phyloP scores from a whole-genome alignment of 179 eudicot genomes.

The Spergularia azorica region DNA sequence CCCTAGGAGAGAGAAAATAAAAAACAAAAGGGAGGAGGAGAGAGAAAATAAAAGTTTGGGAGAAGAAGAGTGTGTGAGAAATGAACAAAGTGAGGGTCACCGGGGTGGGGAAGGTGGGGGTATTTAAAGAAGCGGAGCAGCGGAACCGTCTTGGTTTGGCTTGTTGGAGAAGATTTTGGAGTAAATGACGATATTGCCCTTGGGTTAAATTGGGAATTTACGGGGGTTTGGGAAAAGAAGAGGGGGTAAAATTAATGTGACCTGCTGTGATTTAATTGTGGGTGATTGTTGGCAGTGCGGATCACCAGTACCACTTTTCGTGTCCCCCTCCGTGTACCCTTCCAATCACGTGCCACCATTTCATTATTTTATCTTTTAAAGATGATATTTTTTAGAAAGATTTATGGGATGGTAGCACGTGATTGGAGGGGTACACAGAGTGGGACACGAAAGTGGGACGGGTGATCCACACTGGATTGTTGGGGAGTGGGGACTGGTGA shows the following conservation, averaged over 20 bases:
- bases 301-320: too few relatives aligned
- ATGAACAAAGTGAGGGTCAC: not conserved
- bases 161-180: not conserved
- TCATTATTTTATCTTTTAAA: too few relatives aligned
- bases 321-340: too few relatives aligned
- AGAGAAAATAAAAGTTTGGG: slow-evolving; percentile 14
- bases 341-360: too few relatives aligned
- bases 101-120: slow-evolving; percentile 10
- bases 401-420: too few relatives aligned
- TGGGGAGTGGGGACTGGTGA: too few relatives aligned
- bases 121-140: slow-evolving; percentile 48
- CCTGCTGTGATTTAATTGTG: not conserved
- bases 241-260: not conserved
- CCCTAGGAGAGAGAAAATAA: slow-evolving; percentile 50
- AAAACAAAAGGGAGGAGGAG: slow-evolving; percentile 1
- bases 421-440: too few relatives aligned
- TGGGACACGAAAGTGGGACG: too few relatives aligned
- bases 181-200: slow-evolving; percentile 7
- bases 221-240: not conserved
- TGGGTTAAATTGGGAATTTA: not conserved
- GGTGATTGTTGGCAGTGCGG: too few relatives aligned
- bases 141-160: slow-evolving; percentile 32
- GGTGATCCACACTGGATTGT: too few relatives aligned
- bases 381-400: too few relatives aligned
- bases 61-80: not conserved